Percentiles rank a stretch among this genome's conserved stretches.
These are phyloP conservation scores for Pelagomonas calceolata DNA, from an alignment of 108 stramenopile species.

Conservation along the genomic window DNA sequence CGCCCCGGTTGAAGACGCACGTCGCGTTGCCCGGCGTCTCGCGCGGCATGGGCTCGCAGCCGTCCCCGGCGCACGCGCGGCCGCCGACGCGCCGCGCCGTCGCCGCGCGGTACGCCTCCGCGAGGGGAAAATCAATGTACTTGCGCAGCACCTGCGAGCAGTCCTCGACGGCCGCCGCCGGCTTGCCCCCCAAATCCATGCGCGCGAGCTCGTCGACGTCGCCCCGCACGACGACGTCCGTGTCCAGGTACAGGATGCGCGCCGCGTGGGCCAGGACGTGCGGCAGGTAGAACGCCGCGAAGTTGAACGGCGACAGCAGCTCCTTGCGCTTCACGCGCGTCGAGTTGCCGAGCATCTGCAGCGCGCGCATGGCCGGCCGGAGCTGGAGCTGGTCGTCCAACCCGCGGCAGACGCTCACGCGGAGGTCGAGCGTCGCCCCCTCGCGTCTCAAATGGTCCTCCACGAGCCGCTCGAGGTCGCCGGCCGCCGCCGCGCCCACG, in stretches of 20 bases:
- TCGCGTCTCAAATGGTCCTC: neutral
- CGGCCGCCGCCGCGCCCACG: neutral
- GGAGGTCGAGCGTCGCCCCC: neutral
- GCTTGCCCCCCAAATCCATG: neutral
- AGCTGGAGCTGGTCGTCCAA: neutral
- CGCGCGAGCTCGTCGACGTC: neutral
- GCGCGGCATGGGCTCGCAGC: too few species aligned
- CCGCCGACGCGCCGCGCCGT: neutral
- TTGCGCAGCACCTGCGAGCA: neutral
- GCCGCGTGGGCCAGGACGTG: neutral
- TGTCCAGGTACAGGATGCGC: neutral
- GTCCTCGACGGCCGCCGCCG: conserved; percentile 1
- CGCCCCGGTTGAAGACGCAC: conserved; percentile 2
- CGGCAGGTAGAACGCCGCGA: neutral
- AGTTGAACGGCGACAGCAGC: neutral
- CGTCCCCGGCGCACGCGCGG: neutral
- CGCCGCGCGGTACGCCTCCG: neutral
- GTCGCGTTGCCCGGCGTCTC: too few species aligned
- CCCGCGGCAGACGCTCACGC: neutral
- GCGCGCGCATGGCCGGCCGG: neutral
- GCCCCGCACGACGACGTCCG: neutral
- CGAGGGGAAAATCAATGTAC: neutral
- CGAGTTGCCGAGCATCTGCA: neutral
- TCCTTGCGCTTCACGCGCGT: neutral
- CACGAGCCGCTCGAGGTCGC: neutral